A percentile compares a stretch with the other conserved stretches of the same genome.
Evolutionary conservation across 495 filamentous ascomycete species (phyloP).

Genomic region (Halenospora varia): DNA sequence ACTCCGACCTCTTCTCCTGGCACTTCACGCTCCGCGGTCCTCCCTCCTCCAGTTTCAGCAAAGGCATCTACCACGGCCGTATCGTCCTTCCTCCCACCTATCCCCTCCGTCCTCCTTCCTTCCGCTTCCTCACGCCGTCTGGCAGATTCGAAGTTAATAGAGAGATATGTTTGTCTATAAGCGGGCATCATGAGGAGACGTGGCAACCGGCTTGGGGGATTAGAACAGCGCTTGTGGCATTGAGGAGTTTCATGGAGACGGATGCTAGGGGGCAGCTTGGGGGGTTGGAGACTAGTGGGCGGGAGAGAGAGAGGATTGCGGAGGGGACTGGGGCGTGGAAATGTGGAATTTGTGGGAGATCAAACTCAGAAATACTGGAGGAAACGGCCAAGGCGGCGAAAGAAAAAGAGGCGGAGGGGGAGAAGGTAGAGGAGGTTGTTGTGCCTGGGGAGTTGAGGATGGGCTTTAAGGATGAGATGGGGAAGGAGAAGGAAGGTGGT

Average conservation of each 20-base stretch:
- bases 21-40: constrained; percentile 97
- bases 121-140: constrained; percentile 89
- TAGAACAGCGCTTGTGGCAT: constrained; percentile 67
- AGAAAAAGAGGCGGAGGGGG: constrained; percentile 46
- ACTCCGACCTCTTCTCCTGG: constrained; percentile 90
- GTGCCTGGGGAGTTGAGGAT: constrained; percentile 57
- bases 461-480: constrained; percentile 51
- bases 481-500: constrained; percentile 21
- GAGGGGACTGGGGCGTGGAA: constrained; percentile 54
- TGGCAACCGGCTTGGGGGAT: constrained; percentile 99
- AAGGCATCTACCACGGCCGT: constrained; percentile 90
- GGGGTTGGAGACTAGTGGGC: constrained; percentile 73
- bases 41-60: constrained; percentile 69
- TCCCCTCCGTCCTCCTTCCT: constrained; percentile 82
- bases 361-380: constrained; percentile 67
- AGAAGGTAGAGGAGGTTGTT: constrained; percentile 31
- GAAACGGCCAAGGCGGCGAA: constrained; percentile 57
- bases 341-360: constrained; percentile 61
- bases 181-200: constrained; percentile 92
- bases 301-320: constrained; percentile 63
- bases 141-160: constrained; percentile 95
- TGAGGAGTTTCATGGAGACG: constrained; percentile 68
- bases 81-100: constrained; percentile 87
- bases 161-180: constrained; percentile 93
- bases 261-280: constrained; percentile 78